Base-by-base conservation (phyloP, 345 rosid genomes). In the Turritis glabra region DNA sequence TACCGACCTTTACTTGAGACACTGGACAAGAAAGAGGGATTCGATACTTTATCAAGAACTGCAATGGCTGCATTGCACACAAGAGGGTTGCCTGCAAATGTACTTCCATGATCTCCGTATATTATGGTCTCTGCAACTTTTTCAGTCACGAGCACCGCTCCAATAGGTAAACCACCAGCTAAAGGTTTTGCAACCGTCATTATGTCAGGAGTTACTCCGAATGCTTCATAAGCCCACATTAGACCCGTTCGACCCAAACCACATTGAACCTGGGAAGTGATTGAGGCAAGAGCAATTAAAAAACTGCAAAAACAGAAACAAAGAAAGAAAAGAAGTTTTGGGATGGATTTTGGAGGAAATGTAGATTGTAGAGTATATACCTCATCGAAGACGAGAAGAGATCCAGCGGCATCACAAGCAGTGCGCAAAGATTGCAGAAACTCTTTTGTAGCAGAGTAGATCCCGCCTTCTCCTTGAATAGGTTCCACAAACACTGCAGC, bases 401-500 rank as follows among this genome's bases (percentile, higher is more conserved):
- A 80, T 38, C 91, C 99, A 54, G 87, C 80, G 27, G 86, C 89
- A 83, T 90, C 88, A 77, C 97, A 95, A 64, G 96, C 90, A 27
- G 52, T 27, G n/a, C 99, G 91, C 60, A 93, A 73, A 67, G 79
- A 85, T 32, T 84, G 87, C 27, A 93, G 77, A 77, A 93, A 90
- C 55, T 88, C 97, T 65, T 84, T 85, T 6, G 88, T 87, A 33
- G 97, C 97, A 60, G 92, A 84, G 57, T 86, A 79, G 33, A 95
- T 83, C 54, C 99, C 99, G 2, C 99, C 99, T 85, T 95, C 99
- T 52, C 99, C 99, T 67, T 95, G 99, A 61, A 95, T 76, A 17
- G 97, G 99, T 77, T 95, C 99, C 22, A 90, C 92, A 76, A 95
- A 95, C 8, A 92, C 92, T 15, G 99, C 99, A 52, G 97, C 97